A percentile compares a stretch with the other conserved stretches of the same genome.
These are phyloP conservation scores for Yarrowia sp. DNA, from an alignment of 805 yeast genomes.

Conservation along the genomic window DNA sequence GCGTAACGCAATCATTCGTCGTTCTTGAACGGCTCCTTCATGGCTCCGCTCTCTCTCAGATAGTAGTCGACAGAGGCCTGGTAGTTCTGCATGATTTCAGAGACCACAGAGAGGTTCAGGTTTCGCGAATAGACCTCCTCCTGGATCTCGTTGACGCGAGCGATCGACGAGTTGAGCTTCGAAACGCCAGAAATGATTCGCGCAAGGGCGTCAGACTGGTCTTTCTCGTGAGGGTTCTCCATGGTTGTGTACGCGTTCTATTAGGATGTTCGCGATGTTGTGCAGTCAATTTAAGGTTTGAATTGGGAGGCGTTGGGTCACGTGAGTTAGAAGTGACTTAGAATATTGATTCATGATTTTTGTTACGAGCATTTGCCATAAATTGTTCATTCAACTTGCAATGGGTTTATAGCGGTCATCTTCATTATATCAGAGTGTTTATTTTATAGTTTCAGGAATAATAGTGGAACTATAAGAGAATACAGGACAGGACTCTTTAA, in stretches of 20 bases:
- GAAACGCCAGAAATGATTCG: constrained; percentile 9
- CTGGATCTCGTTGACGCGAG: constrained; percentile 17
- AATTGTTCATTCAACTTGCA: not conserved
- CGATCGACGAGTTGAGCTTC: constrained; percentile 20
- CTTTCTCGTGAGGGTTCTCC: constrained; percentile 25
- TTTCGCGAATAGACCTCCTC: constrained; percentile 16
- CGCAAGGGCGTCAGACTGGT: constrained; percentile 8
- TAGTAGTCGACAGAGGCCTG: constrained; percentile 17
- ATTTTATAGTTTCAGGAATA: no score
- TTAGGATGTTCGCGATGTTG: not conserved
- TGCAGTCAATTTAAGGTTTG: not conserved
- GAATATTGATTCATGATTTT: no score
- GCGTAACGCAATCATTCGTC: no score
- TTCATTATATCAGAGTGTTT: no score
- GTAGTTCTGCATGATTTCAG: constrained; percentile 24
- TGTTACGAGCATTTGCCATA: no score
- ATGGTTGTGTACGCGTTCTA: not conserved
- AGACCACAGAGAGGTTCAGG: constrained; percentile 14
- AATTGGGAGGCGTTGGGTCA: no score
- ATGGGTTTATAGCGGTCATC: no score
- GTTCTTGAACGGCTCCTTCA: constrained; percentile 18
- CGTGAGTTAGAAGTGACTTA: not conserved
- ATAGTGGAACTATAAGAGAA: no score
- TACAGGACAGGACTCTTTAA: no score
- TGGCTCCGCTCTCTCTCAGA: constrained; percentile 1